A percentile compares a stretch with the other conserved stretches of the same genome.
phyloP scores from a whole-genome alignment of 805 yeast genomes.

The Sungouiozyma intestinalis region DNA sequence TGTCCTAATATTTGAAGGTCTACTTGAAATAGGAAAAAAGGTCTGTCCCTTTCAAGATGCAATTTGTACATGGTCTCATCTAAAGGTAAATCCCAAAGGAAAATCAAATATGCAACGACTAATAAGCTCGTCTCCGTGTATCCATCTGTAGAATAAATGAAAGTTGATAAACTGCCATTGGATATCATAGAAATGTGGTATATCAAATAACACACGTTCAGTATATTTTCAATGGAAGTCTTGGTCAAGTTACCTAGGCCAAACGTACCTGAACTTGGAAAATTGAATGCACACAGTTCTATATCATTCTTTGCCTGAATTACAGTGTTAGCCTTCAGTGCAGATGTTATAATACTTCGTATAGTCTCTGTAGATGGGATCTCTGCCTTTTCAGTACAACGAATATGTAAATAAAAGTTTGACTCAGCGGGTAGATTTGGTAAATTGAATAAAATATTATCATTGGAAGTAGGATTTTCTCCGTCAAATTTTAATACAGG shows the following conservation, averaged over 20 bases:
- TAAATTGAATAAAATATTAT: slow-evolving; percentile 32
- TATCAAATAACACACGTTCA: slow-evolving; percentile 51
- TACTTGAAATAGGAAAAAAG: slow-evolving; percentile 72
- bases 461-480: slow-evolving; percentile 13
- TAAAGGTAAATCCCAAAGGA: slow-evolving; percentile 46
- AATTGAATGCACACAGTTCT: slow-evolving; percentile 31
- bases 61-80: slow-evolving; percentile 57
- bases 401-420: slow-evolving; percentile 32
- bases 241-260: slow-evolving; percentile 67
- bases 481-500: slow-evolving; percentile 20
- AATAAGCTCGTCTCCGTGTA: slow-evolving; percentile 85
- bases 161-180: slow-evolving; percentile 29
- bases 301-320: slow-evolving; percentile 5
- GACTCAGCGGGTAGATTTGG: slow-evolving; percentile 40
- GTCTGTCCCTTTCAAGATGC: slow-evolving; percentile 57
- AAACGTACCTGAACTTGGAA: slow-evolving; percentile 80
- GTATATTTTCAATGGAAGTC: slow-evolving; percentile 52
- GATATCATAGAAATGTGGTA: slow-evolving; percentile 19
- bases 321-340: not conserved
- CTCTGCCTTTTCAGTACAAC: slow-evolving; percentile 48
- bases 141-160: slow-evolving; percentile 80
- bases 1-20: slow-evolving; percentile 60
- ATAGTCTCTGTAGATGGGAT: slow-evolving; percentile 38
- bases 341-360: slow-evolving; percentile 9
- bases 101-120: slow-evolving; percentile 60